Conservation (phyloP, 176 grass and related monocot genomes). For the Areca catechu region DNA sequence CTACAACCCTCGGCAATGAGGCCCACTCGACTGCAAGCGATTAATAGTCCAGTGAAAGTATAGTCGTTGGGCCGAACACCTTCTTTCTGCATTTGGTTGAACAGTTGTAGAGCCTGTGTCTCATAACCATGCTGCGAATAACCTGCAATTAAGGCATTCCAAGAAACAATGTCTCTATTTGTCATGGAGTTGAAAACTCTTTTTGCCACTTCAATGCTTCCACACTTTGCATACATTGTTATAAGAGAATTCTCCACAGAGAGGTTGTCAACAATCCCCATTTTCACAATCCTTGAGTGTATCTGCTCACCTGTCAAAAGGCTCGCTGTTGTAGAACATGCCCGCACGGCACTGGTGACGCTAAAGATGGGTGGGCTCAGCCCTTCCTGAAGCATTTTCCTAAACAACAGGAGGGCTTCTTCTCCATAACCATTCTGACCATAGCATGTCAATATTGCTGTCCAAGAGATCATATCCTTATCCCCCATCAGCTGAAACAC, state of each 20-base stretch:
- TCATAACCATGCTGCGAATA: slow-evolving; percentile 60
- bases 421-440: slow-evolving; percentile 36
- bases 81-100: slow-evolving; percentile 49
- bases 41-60: slow-evolving; percentile 55
- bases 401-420: slow-evolving; percentile 43
- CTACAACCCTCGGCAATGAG: slow-evolving; percentile 46
- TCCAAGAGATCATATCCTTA: slow-evolving; percentile 66
- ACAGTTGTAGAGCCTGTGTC: slow-evolving; percentile 40
- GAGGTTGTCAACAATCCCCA: slow-evolving; percentile 29
- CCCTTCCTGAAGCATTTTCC: slow-evolving; percentile 41
- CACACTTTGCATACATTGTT: slow-evolving; percentile 57
- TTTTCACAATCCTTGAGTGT: slow-evolving; percentile 41
- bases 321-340: slow-evolving; percentile 37
- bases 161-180: slow-evolving; percentile 38
- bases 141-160: slow-evolving; percentile 64
- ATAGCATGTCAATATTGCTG: slow-evolving; percentile 51
- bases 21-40: slow-evolving; percentile 58
- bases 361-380: slow-evolving; percentile 37
- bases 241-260: slow-evolving; percentile 62
- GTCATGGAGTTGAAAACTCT: slow-evolving; percentile 44
- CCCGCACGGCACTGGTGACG: slow-evolving; percentile 40
- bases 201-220: slow-evolving; percentile 27
- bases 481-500: slow-evolving; percentile 32
- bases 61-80: slow-evolving; percentile 45
- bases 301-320: slow-evolving; percentile 37